These are phyloP conservation scores for Solanum sejunctum DNA, from an alignment of 257 asterid genomes.

Conservation along the genomic window DNA sequence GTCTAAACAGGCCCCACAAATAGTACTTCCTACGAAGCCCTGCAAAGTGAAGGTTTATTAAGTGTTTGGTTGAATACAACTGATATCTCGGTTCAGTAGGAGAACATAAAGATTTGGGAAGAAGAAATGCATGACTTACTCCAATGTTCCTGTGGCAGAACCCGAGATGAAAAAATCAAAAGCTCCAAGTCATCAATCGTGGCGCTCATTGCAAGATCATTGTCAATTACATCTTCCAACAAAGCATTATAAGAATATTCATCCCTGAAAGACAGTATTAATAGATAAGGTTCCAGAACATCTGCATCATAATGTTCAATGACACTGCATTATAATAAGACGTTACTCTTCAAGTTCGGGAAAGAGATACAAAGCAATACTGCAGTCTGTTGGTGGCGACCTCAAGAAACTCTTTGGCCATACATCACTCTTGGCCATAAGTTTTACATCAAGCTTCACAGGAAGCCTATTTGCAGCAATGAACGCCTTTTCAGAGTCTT, in stretches of 20 bases:
- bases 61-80: neutral
- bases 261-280: neutral
- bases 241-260: neutral
- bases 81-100: neutral
- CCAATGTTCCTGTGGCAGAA: neutral
- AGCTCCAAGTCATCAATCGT: neutral
- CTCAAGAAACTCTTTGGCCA: neutral
- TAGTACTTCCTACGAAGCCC: neutral
- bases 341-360: neutral
- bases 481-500: neutral
- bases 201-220: neutral
- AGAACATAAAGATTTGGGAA: neutral
- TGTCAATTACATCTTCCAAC: neutral
- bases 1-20: neutral
- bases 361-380: slow-evolving; percentile 1
- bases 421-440: neutral
- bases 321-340: neutral
- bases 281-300: neutral
- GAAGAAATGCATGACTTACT: neutral
- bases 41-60: neutral
- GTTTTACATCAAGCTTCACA: neutral
- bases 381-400: neutral
- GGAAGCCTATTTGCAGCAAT: neutral
- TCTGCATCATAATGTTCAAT: neutral
- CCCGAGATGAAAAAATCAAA: neutral